Percentiles rank a stretch among this genome's conserved stretches.
These are phyloP conservation scores for Hyaloscypha finlandica DNA, from an alignment of 495 filamentous ascomycete species.

Conservation along the genomic window DNA sequence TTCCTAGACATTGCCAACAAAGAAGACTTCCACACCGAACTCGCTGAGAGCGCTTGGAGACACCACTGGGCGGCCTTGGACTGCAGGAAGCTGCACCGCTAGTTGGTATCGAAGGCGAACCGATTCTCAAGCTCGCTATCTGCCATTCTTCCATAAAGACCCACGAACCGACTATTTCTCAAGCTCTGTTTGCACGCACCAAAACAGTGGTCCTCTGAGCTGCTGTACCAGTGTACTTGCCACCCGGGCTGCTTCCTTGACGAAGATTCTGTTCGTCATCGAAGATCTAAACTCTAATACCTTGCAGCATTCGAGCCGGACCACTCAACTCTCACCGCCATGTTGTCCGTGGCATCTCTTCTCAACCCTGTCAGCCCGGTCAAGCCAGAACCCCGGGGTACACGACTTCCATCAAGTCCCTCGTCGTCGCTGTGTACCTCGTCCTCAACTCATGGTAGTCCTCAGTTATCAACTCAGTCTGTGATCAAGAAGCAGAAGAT, in stretches of 20 bases:
- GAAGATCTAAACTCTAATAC: conserved; percentile 15
- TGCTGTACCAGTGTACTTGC: conserved; percentile 18
- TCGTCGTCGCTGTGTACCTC: conserved; percentile 29
- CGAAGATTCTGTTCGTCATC: conserved; percentile 25
- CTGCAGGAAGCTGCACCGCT: conserved; percentile 31
- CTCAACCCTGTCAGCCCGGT: conserved; percentile 66
- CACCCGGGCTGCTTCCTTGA: conserved; percentile 16
- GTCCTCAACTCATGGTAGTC: conserved; percentile 29
- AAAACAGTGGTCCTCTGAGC: conserved; percentile 24
- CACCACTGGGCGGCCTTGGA: conserved; percentile 22
- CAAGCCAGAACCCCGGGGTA: conserved; percentile 27
- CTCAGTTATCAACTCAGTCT: conserved; percentile 33
- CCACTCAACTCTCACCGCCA: conserved; percentile 39
- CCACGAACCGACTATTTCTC: conserved; percentile 18
- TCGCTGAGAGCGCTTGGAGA: conserved; percentile 23
- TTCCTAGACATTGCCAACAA: conserved; percentile 34
- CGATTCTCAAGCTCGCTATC: conserved; percentile 23
- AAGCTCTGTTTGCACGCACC: conserved; percentile 30
- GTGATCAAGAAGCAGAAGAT: conserved; percentile 45
- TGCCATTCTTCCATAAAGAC: conserved; percentile 27
- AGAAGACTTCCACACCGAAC: conserved; percentile 28
- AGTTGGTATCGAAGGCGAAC: conserved; percentile 26
- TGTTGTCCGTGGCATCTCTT: conserved; percentile 55
- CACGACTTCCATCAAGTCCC: conserved; percentile 32
- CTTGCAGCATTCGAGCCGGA: conserved; percentile 28